These are phyloP conservation scores for Priceomyces haplophilus DNA, from an alignment of 805 yeast genomes.

Conservation along the genomic window DNA sequence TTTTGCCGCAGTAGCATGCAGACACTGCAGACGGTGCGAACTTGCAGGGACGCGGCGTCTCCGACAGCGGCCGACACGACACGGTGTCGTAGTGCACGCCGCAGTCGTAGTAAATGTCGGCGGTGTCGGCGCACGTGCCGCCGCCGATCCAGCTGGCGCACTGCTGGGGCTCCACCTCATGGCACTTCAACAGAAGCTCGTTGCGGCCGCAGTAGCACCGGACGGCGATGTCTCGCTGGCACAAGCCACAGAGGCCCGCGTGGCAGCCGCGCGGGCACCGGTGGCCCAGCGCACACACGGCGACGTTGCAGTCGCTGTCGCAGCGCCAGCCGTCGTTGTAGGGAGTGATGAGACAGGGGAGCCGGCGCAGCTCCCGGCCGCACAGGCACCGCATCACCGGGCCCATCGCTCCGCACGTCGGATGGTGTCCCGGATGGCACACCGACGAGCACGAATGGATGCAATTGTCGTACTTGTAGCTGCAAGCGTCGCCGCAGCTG, in stretches of 20 bases:
- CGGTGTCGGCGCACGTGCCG: constrained; percentile 27
- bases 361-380: constrained; percentile 62
- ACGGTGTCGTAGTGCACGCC: constrained; percentile 51
- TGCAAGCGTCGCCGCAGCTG: constrained; percentile 86
- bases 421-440: constrained; percentile 92
- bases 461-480: constrained; percentile 51
- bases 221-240: constrained; percentile 47
- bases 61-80: constrained; percentile 51
- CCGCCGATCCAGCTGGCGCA: constrained; percentile 33
- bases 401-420: constrained; percentile 74
- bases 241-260: constrained; percentile 77
- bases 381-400: constrained; percentile 70
- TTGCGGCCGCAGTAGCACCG: constrained; percentile 77
- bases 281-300: constrained; percentile 66
- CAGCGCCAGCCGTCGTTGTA: constrained; percentile 69
- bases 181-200: constrained; percentile 41
- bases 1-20: constrained; percentile 80
- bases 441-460: constrained; percentile 69
- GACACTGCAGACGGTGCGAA: constrained; percentile 56
- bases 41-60: constrained; percentile 46
- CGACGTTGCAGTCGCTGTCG: constrained; percentile 54
- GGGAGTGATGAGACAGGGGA: constrained; percentile 73
- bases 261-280: constrained; percentile 64
- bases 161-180: constrained; percentile 37
- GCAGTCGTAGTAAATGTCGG: constrained; percentile 62